Conservation (phyloP, 225 moss, liverwort and hornwort species). For the Sphagnum tenellum region DNA sequence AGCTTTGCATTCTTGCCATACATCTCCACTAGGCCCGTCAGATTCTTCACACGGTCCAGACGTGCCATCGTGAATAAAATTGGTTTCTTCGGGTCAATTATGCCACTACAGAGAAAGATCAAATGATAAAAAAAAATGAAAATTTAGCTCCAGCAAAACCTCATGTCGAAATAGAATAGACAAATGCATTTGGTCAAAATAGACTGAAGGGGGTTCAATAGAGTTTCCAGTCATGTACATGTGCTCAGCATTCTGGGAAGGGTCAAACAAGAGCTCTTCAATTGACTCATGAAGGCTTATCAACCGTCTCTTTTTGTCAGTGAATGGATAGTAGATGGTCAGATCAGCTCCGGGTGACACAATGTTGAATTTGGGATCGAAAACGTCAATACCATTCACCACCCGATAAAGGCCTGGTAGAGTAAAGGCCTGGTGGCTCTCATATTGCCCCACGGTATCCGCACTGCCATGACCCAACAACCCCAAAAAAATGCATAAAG, state of each 20-base stretch:
- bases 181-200: too few relatives aligned
- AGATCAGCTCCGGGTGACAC: constrained; percentile 91
- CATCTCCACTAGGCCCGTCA: constrained; percentile 65
- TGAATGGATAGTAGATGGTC: constrained; percentile 70
- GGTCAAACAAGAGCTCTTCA: constrained; percentile 62
- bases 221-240: constrained; percentile 30
- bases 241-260: constrained; percentile 70
- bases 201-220: too few relatives aligned
- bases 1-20: constrained; percentile 65
- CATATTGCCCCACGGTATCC: constrained; percentile 84
- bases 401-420: constrained; percentile 85
- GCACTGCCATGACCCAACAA: constrained; percentile 27
- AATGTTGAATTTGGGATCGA: constrained; percentile 96
- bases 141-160: too few relatives aligned
- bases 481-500: background rate
- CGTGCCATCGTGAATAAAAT: constrained; percentile 95
- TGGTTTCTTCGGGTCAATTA: constrained; percentile 51
- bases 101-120: constrained; percentile 29
- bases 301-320: constrained; percentile 56
- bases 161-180: too few relatives aligned
- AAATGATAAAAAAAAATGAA: too few relatives aligned
- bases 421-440: constrained; percentile 81
- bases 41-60: constrained; percentile 83
- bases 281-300: constrained; percentile 59
- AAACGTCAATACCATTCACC: constrained; percentile 78